Conservation (phyloP, 1,284 basidiomycete species). For the Rhodotorula sp. region DNA sequence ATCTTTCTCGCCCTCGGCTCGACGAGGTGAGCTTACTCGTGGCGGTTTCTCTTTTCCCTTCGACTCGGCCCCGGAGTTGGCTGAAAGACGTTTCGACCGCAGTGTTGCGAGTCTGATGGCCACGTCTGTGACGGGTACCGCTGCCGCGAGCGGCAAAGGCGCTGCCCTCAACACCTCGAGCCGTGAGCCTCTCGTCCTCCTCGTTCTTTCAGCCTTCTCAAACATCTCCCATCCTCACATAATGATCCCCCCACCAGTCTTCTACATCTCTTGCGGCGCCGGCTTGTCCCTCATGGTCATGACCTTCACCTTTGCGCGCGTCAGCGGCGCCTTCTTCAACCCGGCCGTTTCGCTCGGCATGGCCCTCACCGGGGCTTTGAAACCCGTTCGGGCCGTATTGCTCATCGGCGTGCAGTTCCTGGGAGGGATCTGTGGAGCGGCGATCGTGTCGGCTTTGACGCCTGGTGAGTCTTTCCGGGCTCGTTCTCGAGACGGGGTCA, state of each 20-base stretch:
- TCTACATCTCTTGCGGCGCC: conserved; percentile 23
- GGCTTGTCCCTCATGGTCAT: conserved; percentile 64
- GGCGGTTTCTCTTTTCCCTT: not conserved
- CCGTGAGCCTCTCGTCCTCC: conserved; percentile 56
- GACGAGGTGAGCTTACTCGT: not conserved
- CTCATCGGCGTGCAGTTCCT: conserved; percentile 55
- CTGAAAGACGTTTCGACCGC: too few relatives aligned
- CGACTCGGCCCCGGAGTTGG: too few relatives aligned
- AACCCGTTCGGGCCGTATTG: conserved; percentile 62
- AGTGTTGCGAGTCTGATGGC: conserved; percentile 15
- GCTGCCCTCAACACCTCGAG: conserved; percentile 22
- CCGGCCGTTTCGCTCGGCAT: conserved; percentile 67
- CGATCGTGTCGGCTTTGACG: conserved; percentile 19
- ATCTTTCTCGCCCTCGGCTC: conserved; percentile 20
- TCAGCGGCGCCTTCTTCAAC: conserved; percentile 58
- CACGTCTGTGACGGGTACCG: conserved; percentile 10
- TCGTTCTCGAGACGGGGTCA: too few relatives aligned
- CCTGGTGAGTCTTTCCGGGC: conserved; percentile 13
- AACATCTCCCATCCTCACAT: too few relatives aligned
- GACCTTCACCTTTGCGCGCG: not conserved
- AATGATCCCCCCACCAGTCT: not conserved
- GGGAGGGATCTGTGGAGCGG: conserved; percentile 43
- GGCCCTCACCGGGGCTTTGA: conserved; percentile 61
- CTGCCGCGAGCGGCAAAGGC: not conserved
- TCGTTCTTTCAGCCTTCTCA: conserved; percentile 57